phyloP scores from a whole-genome alignment of 805 yeast species.

The Starmerella kuoi region DNA sequence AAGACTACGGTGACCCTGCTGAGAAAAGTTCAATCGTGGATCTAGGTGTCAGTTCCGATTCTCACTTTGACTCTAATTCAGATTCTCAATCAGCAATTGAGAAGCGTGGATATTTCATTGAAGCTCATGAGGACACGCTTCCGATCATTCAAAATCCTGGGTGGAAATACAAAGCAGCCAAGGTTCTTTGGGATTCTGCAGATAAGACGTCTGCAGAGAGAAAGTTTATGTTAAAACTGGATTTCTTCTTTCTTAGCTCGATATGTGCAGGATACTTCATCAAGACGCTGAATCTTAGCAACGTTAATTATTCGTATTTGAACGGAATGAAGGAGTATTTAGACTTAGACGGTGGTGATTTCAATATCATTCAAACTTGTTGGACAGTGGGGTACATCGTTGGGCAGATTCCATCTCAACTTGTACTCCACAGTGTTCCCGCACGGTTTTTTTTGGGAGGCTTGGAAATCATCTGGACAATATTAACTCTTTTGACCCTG shows the following conservation, averaged over 20 bases:
- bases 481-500: constrained; percentile 32
- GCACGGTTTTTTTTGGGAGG: constrained; percentile 38
- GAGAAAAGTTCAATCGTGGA: too few species aligned
- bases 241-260: constrained; percentile 33
- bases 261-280: constrained; percentile 38
- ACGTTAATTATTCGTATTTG: constrained; percentile 37
- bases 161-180: constrained; percentile 16
- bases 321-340: constrained; percentile 39
- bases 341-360: constrained; percentile 34
- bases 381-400: constrained; percentile 43
- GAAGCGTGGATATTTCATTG: too few species aligned
- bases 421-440: constrained; percentile 33
- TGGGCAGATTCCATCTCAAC: constrained; percentile 38
- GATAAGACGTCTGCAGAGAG: constrained; percentile 33
- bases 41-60: too few species aligned
- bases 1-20: too few species aligned
- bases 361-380: constrained; percentile 34
- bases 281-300: constrained; percentile 35
- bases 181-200: constrained; percentile 24
- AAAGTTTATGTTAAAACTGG: constrained; percentile 29
- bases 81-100: too few species aligned
- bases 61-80: too few species aligned
- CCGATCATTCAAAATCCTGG: neutral
- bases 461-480: constrained; percentile 37
- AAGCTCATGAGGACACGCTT: neutral